These are phyloP conservation scores for Epichloe sylvatica DNA, from an alignment of 2,329 filamentous ascomycete species.

Conservation along the genomic window DNA sequence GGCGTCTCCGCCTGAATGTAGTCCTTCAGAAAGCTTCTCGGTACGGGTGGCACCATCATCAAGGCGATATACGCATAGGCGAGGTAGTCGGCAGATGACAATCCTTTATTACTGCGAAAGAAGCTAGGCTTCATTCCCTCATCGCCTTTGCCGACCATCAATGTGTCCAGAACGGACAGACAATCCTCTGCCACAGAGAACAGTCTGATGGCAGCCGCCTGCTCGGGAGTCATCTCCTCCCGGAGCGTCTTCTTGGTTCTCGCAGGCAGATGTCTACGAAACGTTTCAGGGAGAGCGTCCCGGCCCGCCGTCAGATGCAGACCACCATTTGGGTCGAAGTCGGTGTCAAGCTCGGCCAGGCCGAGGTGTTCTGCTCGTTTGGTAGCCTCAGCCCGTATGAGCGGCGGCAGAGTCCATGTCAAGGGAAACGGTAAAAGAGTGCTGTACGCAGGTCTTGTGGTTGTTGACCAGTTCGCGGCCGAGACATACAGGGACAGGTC, in stretches of 20 bases:
- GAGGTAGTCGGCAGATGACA: conserved; percentile 54
- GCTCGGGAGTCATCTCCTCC: conserved; percentile 53
- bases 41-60: conserved; percentile 42
- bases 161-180: conserved; percentile 54
- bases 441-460: conserved; percentile 70
- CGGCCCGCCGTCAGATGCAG: conserved; percentile 24
- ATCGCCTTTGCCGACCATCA: conserved; percentile 21
- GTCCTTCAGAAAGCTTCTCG: conserved; percentile 27
- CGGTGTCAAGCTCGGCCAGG: conserved; percentile 52
- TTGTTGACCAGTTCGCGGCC: conserved; percentile 67
- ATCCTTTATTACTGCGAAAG: conserved; percentile 12
- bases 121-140: conserved; percentile 18
- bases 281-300: conserved; percentile 25
- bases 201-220: conserved; percentile 60
- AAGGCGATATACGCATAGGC: conserved; percentile 67
- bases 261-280: conserved; percentile 24
- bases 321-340: conserved; percentile 28
- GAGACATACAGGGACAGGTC: conserved; percentile 85
- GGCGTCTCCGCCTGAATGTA: conserved; percentile 24
- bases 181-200: conserved; percentile 58
- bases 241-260: conserved; percentile 42
- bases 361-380: conserved; percentile 55
- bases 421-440: conserved; percentile 70
- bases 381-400: conserved; percentile 56
- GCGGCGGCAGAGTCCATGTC: conserved; percentile 72